Base-by-base conservation (phyloP, 345 rosid genomes). In the Linum lewisii region DNA sequence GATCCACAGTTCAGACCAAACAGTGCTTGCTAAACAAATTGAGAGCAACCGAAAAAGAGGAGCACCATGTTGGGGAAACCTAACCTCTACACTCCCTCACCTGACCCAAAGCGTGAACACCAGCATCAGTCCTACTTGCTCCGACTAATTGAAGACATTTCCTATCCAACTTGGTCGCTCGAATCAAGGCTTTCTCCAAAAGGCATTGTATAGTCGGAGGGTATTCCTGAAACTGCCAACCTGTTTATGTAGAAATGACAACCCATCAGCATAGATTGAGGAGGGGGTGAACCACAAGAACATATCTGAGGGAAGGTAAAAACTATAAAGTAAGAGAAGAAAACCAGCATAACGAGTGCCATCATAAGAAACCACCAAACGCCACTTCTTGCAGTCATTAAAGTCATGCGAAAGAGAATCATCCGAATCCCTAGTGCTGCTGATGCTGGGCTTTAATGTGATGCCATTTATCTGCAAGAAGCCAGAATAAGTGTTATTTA, bases 61-160 rank as follows among this genome's bases (percentile, higher is more conserved):
- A 26, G 32, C 32, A 26, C 32, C 32, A 26, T 26, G 6, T 26
- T 54, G 62, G 70, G 65, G 64, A 66, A 65, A 20, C 26, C 68
- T 54, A 76, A 88, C 98, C 95, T 26, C 32, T 6, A 26, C 32
- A 26, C 32, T 26, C 32, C 32, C 32, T 26, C 32, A 26, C 32
- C 32, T 91, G 98, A 59, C 98, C 98, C 90, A 83, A 80, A 59
- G 98, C 98, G 67, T 92, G 98, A 67, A 92, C 98, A 56, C 96
- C 98, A 29, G 85, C 72, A 74, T 88, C 98, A 5, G 98, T 92
- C 73, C 96, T 76, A 62, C 96, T 78, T 0, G 98, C 95, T 51
- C 92, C 98, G 59, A 86, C 96, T 13, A 91, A 69, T 56, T 19
- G 73, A 58, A 92, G 87, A 70, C 82, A 72, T 73, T 81, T 74